A percentile compares a stretch with the other conserved stretches of the same genome.
Conservation (phyloP, 2,329 filamentous ascomycete species). For the Trichothecium sympodiale region DNA sequence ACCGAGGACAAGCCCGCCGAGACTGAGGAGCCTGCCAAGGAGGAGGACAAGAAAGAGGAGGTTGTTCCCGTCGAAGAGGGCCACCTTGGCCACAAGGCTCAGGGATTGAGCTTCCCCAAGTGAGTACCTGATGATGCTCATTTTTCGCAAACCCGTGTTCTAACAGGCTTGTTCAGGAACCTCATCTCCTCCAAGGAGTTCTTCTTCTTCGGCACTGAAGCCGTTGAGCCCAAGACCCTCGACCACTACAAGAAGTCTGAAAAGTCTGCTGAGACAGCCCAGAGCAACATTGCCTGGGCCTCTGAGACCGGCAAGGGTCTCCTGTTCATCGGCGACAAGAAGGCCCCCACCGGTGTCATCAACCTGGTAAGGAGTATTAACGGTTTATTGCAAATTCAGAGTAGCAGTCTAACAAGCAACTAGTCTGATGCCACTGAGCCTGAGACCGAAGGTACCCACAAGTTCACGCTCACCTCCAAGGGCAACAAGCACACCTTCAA, state of each 20-base stretch:
- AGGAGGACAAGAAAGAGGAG: constrained; percentile 38
- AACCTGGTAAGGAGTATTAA: constrained; percentile 56
- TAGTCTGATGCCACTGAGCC: constrained; percentile 58
- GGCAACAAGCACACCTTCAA: constrained; percentile 94
- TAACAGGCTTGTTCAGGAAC: constrained; percentile 45
- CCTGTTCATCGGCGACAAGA: constrained; percentile 83
- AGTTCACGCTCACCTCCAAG: constrained; percentile 77
- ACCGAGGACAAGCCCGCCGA: constrained; percentile 30
- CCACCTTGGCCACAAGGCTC: constrained; percentile 78
- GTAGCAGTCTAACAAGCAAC: constrained; percentile 15
- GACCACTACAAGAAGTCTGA: constrained; percentile 72
- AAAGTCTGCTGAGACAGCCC: constrained; percentile 65
- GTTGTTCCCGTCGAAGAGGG: constrained; percentile 71
- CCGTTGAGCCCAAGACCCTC: constrained; percentile 64
- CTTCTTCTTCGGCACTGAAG: constrained; percentile 74
- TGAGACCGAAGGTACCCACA: constrained; percentile 61
- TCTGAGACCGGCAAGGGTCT: constrained; percentile 91
- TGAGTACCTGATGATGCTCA: constrained; percentile 36
- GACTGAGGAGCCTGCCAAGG: constrained; percentile 31
- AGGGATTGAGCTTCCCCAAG: constrained; percentile 75
- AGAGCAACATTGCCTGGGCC: constrained; percentile 80
- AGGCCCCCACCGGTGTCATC: constrained; percentile 68
- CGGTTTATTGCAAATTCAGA: background rate
- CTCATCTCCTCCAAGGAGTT: constrained; percentile 86
- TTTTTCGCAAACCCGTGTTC: constrained; percentile 4